phyloP scores from a whole-genome alignment of 176 grass and related monocot species.

The Themeda triandra region DNA sequence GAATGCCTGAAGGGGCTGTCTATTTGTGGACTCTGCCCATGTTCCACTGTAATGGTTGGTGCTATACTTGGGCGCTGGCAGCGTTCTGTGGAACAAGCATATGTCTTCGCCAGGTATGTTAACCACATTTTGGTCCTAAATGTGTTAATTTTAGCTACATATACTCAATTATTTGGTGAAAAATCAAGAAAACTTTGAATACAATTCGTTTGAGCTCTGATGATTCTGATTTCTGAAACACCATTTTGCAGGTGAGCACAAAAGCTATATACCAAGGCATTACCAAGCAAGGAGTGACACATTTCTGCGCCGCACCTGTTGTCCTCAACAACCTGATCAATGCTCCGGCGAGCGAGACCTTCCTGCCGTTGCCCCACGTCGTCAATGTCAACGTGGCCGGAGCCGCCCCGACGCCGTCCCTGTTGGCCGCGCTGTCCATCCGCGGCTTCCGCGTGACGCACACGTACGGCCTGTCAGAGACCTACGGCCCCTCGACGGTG shows the following conservation, averaged over 20 bases:
- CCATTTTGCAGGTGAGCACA: constrained; percentile 54
- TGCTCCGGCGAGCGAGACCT: constrained; percentile 66
- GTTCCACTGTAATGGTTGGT: constrained; percentile 99
- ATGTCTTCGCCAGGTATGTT: constrained; percentile 84
- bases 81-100: constrained; percentile 86
- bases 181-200: not conserved
- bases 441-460: constrained; percentile 80
- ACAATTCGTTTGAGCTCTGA: not conserved
- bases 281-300: constrained; percentile 69
- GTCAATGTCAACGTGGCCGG: constrained; percentile 75
- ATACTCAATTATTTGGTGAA: not conserved
- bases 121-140: not conserved
- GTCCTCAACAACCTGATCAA: constrained; percentile 85
- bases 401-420: constrained; percentile 71
- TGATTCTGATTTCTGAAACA: not conserved
- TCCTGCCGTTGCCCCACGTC: constrained; percentile 63
- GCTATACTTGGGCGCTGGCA: constrained; percentile 84
- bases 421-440: constrained; percentile 60
- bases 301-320: constrained; percentile 84
- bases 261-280: constrained; percentile 80
- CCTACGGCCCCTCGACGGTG: constrained; percentile 69
- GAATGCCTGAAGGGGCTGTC: constrained; percentile 66
- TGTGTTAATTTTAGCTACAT: not conserved
- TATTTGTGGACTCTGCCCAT: constrained; percentile 95
- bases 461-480: constrained; percentile 89